A percentile compares a stretch with the other conserved stretches of the same genome.
phyloP scores from a whole-genome alignment of 1,139 yeast genomes.

The Suhomyces maxii region DNA sequence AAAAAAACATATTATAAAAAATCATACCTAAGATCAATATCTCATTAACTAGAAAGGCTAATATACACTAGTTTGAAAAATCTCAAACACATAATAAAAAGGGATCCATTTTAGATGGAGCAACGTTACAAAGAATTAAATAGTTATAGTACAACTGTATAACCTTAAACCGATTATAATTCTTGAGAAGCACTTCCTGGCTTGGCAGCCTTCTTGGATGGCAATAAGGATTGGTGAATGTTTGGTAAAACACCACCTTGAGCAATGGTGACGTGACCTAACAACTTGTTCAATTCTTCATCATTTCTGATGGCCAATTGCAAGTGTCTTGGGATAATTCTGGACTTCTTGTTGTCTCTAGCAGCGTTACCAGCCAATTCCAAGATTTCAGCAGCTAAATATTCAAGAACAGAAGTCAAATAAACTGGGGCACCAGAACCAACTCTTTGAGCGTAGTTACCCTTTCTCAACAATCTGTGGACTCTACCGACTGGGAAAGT shows the following conservation, averaged over 20 bases:
- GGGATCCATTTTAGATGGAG: constrained; percentile 4
- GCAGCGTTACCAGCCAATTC: constrained; percentile 61
- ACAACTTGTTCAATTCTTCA: constrained; percentile 55
- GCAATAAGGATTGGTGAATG: constrained; percentile 93
- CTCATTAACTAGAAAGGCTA: constrained; percentile 16
- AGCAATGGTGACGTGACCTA: constrained; percentile 93
- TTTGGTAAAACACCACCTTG: constrained; percentile 99
- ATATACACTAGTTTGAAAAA: constrained; percentile 18
- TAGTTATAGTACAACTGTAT: constrained; percentile 12
- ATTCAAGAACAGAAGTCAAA: constrained; percentile 53
- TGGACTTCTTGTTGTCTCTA: constrained; percentile 57
- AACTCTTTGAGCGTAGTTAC: constrained; percentile 57
- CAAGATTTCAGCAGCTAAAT: constrained; percentile 55
- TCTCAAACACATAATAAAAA: constrained; percentile 12
- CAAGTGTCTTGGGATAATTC: constrained; percentile 56
- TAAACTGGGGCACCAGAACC: constrained; percentile 59
- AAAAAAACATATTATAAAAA: neutral
- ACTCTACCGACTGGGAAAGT: constrained; percentile 59
- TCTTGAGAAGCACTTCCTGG: constrained; percentile 80
- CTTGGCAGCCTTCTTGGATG: constrained; percentile 80
- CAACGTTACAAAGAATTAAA: constrained; percentile 13
- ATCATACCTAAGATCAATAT: constrained; percentile 10
- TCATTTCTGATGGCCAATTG: constrained; percentile 57
- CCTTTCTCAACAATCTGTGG: constrained; percentile 55
- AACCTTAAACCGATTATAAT: constrained; percentile 48